Percentiles rank a stretch among this genome's conserved stretches.
Conservation (phyloP, 129 eudicot species). For the Cynara cardunculus region DNA sequence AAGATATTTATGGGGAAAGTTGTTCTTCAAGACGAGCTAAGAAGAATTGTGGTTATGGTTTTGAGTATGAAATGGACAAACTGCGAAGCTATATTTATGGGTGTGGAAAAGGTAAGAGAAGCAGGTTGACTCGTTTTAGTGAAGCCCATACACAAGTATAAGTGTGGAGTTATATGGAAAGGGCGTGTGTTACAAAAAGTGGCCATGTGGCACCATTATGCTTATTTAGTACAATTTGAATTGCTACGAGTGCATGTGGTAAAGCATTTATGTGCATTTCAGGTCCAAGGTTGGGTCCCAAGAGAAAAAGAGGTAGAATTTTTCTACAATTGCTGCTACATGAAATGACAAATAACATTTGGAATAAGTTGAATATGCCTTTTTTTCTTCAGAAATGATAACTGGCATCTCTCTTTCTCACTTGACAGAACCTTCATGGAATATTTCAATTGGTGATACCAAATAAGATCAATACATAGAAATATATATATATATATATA, state of each 20-base stretch:
- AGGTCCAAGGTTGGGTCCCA: neutral
- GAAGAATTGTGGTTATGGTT: neutral
- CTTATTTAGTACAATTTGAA: neutral
- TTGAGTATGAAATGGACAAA: neutral
- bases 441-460: neutral
- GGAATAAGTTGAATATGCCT: neutral
- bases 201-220: neutral
- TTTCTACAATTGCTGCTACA: neutral
- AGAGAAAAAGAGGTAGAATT: neutral
- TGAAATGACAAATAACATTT: neutral
- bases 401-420: neutral
- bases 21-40: neutral
- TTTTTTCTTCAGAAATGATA: neutral
- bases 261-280: neutral
- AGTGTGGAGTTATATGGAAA: slow-evolving; percentile 30
- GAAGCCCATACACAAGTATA: slow-evolving; percentile 6
- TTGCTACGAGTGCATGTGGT: neutral
- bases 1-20: neutral
- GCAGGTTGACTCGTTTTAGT: neutral
- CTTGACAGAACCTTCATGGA: neutral
- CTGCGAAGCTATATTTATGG: slow-evolving; percentile 6
- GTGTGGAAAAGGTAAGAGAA: neutral
- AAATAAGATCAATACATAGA: neutral
- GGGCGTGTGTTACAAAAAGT: slow-evolving; percentile 6
- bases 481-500: neutral